Base-by-base conservation (phyloP, 768 basidiomycete genomes). In the Albatrellus ellisii region DNA sequence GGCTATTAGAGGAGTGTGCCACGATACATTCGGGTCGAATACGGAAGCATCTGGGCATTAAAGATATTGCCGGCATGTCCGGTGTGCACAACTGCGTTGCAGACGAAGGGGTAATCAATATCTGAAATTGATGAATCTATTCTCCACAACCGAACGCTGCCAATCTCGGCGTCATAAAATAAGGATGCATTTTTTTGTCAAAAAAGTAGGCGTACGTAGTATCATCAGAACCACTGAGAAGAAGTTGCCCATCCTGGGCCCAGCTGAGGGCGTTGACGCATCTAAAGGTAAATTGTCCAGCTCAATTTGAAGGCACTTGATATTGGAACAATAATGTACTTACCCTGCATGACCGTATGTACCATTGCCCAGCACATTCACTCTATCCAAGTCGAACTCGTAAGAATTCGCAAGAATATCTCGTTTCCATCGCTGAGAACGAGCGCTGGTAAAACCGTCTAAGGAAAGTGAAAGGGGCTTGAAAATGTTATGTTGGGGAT, bases 21-120 rank as follows among this genome's bases (percentile, higher is more conserved):
- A 4, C 55, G 74, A 65, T 58, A 87, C 75, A 92, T 81, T 40
- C 76, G 72, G n/a, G 77, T 72, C 9, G 85, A 84, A 48, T 72
- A 64, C 0, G 87, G 86, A 1, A 94, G 64, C 69, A 86, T 79
- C 35, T 84, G 75, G 0, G 73, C 76, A 49, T 79, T 84, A 65
- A 94, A 94, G 35, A 94, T 86, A 53, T 94, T 94, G 10, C 70
- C 75, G 35, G 62, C 69, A 57, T 94, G 89, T 3, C 85, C 86
- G 0, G 89, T 90, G 11, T 67, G 58, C 38, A 91, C 77, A n/a
- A 80, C 70, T 6, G 75, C 66, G 43, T 73, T 66, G 54, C 72
- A 86, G 31, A 62, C 59, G 58, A 76, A 87, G 21, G 42, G 26
- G 22, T 36, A 35, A 73, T 79, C 62, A 78, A 83, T 31, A 73